Conservation (phyloP, 2,329 filamentous ascomycete species). For the Knufia petricola region DNA sequence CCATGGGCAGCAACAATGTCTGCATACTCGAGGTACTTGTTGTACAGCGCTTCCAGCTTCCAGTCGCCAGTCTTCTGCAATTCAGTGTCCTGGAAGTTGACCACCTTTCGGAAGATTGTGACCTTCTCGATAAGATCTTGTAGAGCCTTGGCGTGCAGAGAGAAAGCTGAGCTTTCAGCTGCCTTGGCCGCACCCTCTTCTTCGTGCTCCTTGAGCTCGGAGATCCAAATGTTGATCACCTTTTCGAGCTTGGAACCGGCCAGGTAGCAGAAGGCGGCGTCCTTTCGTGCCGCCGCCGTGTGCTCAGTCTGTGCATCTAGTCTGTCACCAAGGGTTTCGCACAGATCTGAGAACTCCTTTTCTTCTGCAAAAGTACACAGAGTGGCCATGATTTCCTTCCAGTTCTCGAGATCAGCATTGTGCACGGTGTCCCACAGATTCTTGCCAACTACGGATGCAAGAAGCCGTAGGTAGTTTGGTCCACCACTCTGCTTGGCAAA, state of each 20-base stretch:
- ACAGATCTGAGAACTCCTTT: conserved; percentile 85
- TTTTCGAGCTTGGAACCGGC: conserved; percentile 96
- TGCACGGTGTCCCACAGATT: conserved; percentile 98
- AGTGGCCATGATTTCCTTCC: conserved; percentile 95
- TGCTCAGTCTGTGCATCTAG: conserved; percentile 58
- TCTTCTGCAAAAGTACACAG: conserved; percentile 92
- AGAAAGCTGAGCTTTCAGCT: conserved; percentile 71
- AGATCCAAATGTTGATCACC: conserved; percentile 87
- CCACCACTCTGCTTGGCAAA: conserved; percentile 70
- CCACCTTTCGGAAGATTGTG: conserved; percentile 87
- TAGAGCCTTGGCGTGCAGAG: conserved; percentile 76
- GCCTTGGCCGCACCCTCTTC: conserved; percentile 60
- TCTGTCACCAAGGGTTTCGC: conserved; percentile 86
- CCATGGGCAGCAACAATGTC: conserved; percentile 89
- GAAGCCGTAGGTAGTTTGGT: conserved; percentile 82
- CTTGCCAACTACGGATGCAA: conserved; percentile 87
- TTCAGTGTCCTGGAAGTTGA: conserved; percentile 78
- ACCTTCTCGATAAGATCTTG: conserved; percentile 98
- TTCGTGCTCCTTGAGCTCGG: conserved; percentile 78
- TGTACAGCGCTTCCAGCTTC: conserved; percentile 81
- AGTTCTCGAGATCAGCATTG: conserved; percentile 83
- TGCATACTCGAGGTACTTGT: conserved; percentile 94
- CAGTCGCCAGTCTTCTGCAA: conserved; percentile 61
- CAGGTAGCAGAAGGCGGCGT: conserved; percentile 93
- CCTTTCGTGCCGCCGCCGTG: conserved; percentile 56